Evolutionary conservation across 2,329 filamentous ascomycete genomes (phyloP).

Genomic region (Sarocladium kiliense): DNA sequence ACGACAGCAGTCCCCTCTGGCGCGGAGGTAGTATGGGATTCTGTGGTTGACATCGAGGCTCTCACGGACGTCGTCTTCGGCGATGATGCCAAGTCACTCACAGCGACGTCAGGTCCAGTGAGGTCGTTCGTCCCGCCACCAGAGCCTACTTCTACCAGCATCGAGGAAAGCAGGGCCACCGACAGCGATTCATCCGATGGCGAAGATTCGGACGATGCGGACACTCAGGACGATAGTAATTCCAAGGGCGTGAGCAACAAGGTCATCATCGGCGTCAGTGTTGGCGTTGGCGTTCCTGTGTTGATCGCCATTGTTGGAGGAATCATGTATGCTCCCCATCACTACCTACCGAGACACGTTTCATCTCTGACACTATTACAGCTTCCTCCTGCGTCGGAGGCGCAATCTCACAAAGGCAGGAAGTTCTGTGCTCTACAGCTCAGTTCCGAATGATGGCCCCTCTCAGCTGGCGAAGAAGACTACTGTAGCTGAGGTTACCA

Average conservation of each 20-base stretch:
- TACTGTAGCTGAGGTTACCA: no score
- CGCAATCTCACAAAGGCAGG: no score
- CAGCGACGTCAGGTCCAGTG: conserved; percentile 38
- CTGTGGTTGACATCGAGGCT: conserved; percentile 23
- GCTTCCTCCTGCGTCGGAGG: no score
- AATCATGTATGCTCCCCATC: no score
- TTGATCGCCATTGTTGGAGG: conserved; percentile 16
- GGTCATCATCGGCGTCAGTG: conserved; percentile 41
- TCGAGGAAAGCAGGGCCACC: no score
- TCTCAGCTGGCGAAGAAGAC: no score
- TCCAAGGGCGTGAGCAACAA: conserved; percentile 29
- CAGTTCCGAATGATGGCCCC: no score
- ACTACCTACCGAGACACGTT: no score
- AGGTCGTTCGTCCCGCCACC: no score
- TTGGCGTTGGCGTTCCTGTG: conserved; percentile 39
- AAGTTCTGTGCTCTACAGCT: no score
- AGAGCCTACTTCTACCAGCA: no score
- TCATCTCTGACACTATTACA: no score
- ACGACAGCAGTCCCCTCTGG: background rate
- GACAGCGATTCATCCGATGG: background rate
- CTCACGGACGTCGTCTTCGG: conserved; percentile 36
- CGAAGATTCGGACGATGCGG: conserved; percentile 9
- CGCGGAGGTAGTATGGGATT: background rate
- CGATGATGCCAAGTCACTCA: conserved; percentile 27
- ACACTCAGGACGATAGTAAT: conserved; percentile 12